These are phyloP conservation scores for Globisporangium splendens DNA, from an alignment of 352 stramenopile species.

Conservation along the genomic window DNA sequence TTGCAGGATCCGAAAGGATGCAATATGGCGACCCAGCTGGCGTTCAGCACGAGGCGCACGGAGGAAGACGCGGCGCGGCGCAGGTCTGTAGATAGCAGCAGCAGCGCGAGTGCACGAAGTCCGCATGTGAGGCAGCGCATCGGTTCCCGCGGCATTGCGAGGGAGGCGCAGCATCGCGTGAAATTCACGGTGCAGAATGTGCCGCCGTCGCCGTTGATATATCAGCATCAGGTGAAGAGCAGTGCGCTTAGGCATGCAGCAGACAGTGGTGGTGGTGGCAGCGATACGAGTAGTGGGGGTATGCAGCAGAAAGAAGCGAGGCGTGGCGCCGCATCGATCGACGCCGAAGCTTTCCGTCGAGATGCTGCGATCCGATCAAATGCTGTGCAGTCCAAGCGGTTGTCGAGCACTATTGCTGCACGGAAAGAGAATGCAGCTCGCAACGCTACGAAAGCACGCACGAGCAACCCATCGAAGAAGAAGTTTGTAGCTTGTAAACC, in stretches of 20 bases:
- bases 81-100: background rate
- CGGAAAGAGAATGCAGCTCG: background rate
- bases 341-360: background rate
- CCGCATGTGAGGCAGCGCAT: background rate
- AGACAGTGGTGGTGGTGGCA: background rate
- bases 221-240: constrained; percentile 15
- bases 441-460: background rate
- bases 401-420: background rate
- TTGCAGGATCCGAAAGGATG: background rate
- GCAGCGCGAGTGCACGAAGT: background rate
- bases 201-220: constrained; percentile 36
- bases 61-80: too few relatives aligned
- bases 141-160: background rate
- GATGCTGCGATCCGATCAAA: background rate
- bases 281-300: background rate
- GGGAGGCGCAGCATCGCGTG: constrained; percentile 23
- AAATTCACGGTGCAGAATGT: constrained; percentile 45
- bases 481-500: constrained; percentile 17
- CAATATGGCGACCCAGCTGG: constrained; percentile 23
- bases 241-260: background rate
- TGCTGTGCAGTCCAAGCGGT: background rate
- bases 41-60: constrained; percentile 15
- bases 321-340: background rate
- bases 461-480: background rate
- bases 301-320: background rate